Evolutionary conservation across 352 stramenopile species (phyloP), one percentile per base, ranked within the genome.

Genomic region (Phytophthora gonapodyides): DNA sequence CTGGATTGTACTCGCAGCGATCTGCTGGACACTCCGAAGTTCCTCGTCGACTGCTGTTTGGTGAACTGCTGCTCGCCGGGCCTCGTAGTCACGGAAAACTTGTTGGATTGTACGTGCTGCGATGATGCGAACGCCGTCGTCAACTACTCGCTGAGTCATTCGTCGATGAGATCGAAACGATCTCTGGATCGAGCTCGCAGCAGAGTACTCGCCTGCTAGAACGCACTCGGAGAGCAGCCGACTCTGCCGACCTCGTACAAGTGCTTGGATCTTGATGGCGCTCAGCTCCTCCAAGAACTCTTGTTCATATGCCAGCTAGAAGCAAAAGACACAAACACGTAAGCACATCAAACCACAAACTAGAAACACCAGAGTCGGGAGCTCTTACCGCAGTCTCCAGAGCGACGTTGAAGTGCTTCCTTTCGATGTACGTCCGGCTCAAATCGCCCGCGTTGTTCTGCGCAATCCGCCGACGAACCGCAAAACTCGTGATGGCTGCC

Each of bases 371-470:
- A 19, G 11, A 63, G 13, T 2, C 43, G 19, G 35, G n/a, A 17
- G 6, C n/a, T 52, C 75, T 15, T 80, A 91, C 84, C 58, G 80
- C 73, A 37, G 69, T 64, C 0, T 73, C 49, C 7, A 89, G 51
- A 8, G 75, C 62, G 27, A 89, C 30, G 5, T 69, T 57, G 21
- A 78, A 64, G 52, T 93, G 84, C 10, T 80, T 72, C 5, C 67
- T 73, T 43, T 88, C 78, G 42, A 92, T 82, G 55, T 90, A 91
- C 37, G 57, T 64, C 7, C 80, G 71, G 36, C 75, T 90, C n/a
- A 93, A 49, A 10, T 66, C 58, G 9, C 62, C 44, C 9, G 82
- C 84, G 13, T 68, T 48, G 7, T 64, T 19, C n/a, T 64, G 19
- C 17, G 60, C 52, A 40, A 76, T 58, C 15, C 50, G 41, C 11